Evolutionary conservation across 2,329 filamentous ascomycete species (phyloP), one percentile per base, ranked within the genome.

Genomic region (Pseudomassariella vexata): DNA sequence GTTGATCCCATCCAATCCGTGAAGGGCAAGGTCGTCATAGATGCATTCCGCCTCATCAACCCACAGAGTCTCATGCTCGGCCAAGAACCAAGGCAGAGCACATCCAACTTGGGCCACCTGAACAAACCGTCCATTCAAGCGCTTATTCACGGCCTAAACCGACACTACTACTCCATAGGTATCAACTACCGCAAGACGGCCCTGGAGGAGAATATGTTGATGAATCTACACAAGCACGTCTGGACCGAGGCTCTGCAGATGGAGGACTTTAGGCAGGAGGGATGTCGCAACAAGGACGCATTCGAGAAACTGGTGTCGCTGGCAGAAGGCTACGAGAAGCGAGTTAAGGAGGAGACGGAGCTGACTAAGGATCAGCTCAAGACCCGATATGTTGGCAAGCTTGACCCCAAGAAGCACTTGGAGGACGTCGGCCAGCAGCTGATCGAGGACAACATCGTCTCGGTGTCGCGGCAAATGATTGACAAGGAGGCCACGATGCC

Each of bases 61-160:
- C 89, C 92, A 10, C 92, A 98, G 65, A 89, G 89, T 10, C 75
- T 98, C 43, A 95, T 98, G 79, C 86, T 96, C 62, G 92, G 92
- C 3, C 92, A 98, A 60, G 92, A 98, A 60, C 92, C 92, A 9
- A 83, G 92, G 36, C 92, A 98, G 63, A 96, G 89, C 52, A 98
- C 92, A 23, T 95, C 89, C 46, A 98, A 98, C 67, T 65, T 98
- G 54, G 92, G 94, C 17, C 92, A 98, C 59, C 76, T 98, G 46
- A 96, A 98, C 72, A 98, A 98, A 68, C 94, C 92, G 17, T 95
- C 89, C n/a, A 98, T 98, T 45, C 94, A 98, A 67, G 90, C 94
- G 21, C 81, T 98, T 36, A 98, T 98, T 44, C 92, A 98, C 62
- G 92, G 92, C 37, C 75, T 98, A 26, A 98, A 98, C 70, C 76